These are phyloP conservation scores for Nigrospora oryzae DNA, from an alignment of 2,329 filamentous ascomycete species.

Conservation along the genomic window DNA sequence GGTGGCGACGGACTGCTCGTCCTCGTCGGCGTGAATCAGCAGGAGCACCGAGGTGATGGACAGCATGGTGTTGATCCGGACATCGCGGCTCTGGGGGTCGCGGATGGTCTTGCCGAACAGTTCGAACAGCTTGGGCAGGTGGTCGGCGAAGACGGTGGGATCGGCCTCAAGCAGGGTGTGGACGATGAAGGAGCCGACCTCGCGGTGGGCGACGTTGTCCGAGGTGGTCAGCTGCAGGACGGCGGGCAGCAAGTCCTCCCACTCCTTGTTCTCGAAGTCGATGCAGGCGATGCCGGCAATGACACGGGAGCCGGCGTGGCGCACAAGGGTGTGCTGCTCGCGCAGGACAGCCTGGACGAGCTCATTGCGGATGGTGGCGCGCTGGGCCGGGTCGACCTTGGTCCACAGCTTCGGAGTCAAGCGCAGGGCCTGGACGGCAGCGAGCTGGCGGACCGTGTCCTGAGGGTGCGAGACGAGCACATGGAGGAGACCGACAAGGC, in stretches of 20 bases:
- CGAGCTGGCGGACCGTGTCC: slow-evolving; percentile 72
- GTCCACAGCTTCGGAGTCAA: slow-evolving; percentile 83
- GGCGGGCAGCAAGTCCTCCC: slow-evolving; percentile 70
- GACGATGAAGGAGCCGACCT: slow-evolving; percentile 88
- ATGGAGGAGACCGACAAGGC: slow-evolving; percentile 79
- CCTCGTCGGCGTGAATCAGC: slow-evolving; percentile 81
- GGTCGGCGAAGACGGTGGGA: slow-evolving; percentile 74
- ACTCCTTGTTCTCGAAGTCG: slow-evolving; percentile 81
- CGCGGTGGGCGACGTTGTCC: slow-evolving; percentile 67
- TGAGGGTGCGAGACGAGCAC: slow-evolving; percentile 73
- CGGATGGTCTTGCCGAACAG: slow-evolving; percentile 83
- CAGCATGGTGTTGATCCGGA: slow-evolving; percentile 89
- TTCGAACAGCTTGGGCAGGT: slow-evolving; percentile 69
- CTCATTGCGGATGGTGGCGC: slow-evolving; percentile 70
- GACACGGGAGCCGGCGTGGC: slow-evolving; percentile 81
- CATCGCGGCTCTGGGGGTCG: slow-evolving; percentile 83
- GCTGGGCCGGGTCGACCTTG: slow-evolving; percentile 63
- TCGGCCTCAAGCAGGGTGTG: slow-evolving; percentile 86
- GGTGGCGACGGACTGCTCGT: slow-evolving; percentile 60
- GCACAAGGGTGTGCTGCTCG: slow-evolving; percentile 67
- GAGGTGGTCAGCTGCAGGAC: slow-evolving; percentile 74
- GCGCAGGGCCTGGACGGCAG: slow-evolving; percentile 81
- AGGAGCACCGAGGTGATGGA: slow-evolving; percentile 82
- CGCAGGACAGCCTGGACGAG: slow-evolving; percentile 76
- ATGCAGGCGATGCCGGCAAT: slow-evolving; percentile 79